A percentile compares a stretch with the other conserved stretches of the same genome.
Conservation (phyloP, 352 stramenopile species). For the Pythium phragmitis region DNA sequence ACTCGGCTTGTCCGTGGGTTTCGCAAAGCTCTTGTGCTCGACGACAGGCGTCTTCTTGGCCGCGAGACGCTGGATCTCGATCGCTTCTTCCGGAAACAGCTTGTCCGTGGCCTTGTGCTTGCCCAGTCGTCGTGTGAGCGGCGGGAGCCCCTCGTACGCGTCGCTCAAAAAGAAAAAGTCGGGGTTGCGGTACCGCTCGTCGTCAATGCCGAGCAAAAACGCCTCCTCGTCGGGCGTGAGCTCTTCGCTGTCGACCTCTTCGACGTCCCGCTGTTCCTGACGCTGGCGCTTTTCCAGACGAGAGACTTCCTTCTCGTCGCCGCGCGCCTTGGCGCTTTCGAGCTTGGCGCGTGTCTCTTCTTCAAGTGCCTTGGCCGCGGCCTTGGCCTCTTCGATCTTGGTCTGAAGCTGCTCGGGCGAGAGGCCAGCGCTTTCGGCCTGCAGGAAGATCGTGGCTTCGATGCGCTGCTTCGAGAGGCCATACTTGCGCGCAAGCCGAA, state of each 20-base stretch:
- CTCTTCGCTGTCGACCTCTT: conserved; percentile 52
- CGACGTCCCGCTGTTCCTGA: conserved; percentile 36
- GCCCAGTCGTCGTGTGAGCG: conserved; percentile 72
- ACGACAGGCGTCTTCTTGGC: conserved; percentile 75
- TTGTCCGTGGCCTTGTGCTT: conserved; percentile 84
- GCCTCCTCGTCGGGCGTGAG: conserved; percentile 58
- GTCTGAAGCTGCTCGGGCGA: conserved; percentile 54
- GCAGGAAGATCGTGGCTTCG: conserved; percentile 79
- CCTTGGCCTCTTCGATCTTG: conserved; percentile 65
- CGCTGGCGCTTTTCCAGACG: conserved; percentile 58
- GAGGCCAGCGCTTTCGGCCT: conserved; percentile 63
- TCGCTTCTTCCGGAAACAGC: conserved; percentile 74
- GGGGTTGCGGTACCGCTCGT: conserved; percentile 75
- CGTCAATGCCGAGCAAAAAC: conserved; percentile 54
- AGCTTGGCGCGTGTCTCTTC: conserved; percentile 48
- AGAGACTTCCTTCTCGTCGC: conserved; percentile 57
- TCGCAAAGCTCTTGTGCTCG: conserved; percentile 76
- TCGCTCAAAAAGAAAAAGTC: conserved; percentile 88
- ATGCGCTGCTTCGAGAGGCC: conserved; percentile 70
- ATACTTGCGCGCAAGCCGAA: conserved; percentile 81
- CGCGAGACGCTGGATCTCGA: conserved; percentile 70
- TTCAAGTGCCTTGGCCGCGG: conserved; percentile 34
- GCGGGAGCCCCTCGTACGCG: conserved; percentile 78
- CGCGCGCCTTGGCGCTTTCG: conserved; percentile 39
- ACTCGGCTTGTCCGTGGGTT: conserved; percentile 51